Evolutionary conservation across 2,329 filamentous ascomycete genomes (phyloP).

Genomic region (Hymenoscyphus scutula): DNA sequence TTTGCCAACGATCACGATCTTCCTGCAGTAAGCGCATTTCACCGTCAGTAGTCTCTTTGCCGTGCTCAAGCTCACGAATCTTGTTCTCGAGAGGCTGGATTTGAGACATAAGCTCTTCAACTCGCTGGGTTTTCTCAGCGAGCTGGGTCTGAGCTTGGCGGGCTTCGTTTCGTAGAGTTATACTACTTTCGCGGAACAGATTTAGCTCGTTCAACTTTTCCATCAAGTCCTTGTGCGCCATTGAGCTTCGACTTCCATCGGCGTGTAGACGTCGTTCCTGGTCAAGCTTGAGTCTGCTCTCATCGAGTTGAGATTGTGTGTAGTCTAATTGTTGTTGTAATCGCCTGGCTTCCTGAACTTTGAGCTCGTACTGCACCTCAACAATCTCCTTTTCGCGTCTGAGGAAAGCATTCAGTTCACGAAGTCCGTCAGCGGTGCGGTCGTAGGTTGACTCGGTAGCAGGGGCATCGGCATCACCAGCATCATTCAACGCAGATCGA

Average conservation of each 20-base stretch:
- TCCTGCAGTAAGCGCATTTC: conserved; percentile 87
- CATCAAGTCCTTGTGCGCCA: conserved; percentile 87
- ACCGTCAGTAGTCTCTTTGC: conserved; percentile 62
- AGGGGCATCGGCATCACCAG: conserved; percentile 43
- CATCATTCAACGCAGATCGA: conserved; percentile 57
- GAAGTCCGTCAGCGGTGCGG: conserved; percentile 69
- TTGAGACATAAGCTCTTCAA: conserved; percentile 70
- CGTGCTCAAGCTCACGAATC: conserved; percentile 79
- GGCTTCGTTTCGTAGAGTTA: conserved; percentile 83
- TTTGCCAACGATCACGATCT: conserved; percentile 92
- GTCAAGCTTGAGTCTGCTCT: conserved; percentile 82
- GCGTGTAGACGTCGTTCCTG: conserved; percentile 78
- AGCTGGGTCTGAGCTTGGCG: conserved; percentile 75
- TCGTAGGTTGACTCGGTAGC: conserved; percentile 47
- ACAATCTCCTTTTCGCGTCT: conserved; percentile 96
- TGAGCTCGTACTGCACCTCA: conserved; percentile 92
- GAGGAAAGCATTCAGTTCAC: conserved; percentile 88
- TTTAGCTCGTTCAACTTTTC: conserved; percentile 95
- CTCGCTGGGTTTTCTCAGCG: conserved; percentile 68
- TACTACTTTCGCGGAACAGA: conserved; percentile 90
- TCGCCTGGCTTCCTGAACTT: conserved; percentile 82
- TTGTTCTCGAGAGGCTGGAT: conserved; percentile 80
- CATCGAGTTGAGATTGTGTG: conserved; percentile 82
- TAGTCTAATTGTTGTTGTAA: conserved; percentile 89
- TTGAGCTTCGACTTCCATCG: conserved; percentile 68